phyloP scores from a whole-genome alignment of 176 grass and related monocot species.

The Triticum monococcum region DNA sequence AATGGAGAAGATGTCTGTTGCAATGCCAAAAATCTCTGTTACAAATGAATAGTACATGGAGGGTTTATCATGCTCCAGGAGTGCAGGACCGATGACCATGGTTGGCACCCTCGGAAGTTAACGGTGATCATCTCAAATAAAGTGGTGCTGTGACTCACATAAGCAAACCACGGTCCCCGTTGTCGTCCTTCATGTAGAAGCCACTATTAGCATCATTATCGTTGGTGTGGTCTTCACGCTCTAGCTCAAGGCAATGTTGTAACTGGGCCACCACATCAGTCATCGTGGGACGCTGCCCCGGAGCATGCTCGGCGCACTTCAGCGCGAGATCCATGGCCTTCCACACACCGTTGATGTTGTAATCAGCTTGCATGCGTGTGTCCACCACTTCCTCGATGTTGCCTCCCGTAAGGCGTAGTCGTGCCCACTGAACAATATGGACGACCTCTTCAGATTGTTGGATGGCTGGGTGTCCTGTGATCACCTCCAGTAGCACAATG shows the following conservation, averaged over 20 bases:
- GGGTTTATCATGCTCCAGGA: too few relatives aligned
- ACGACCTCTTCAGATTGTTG: slow-evolving; percentile 1
- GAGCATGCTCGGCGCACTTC: slow-evolving; percentile 31
- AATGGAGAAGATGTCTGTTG: too few relatives aligned
- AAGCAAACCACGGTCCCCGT: too few relatives aligned
- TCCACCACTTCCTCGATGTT: slow-evolving; percentile 53
- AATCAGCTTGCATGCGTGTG: slow-evolving; percentile 2
- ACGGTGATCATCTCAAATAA: too few relatives aligned
- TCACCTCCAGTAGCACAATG: slow-evolving; percentile 43
- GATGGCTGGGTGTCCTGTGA: slow-evolving; percentile 36
- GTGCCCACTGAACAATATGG: slow-evolving; percentile 36
- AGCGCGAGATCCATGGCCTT: slow-evolving; percentile 48
- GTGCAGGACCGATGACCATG: too few relatives aligned
- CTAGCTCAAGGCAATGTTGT: slow-evolving; percentile 47
- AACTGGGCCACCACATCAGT: slow-evolving; percentile 49
- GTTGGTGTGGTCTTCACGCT: background rate
- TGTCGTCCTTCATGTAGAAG: too few relatives aligned
- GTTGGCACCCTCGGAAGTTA: too few relatives aligned
- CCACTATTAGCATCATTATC: too few relatives aligned
- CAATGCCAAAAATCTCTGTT: too few relatives aligned
- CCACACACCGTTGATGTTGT: slow-evolving; percentile 54
- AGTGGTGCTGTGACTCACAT: too few relatives aligned
- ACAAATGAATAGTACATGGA: too few relatives aligned
- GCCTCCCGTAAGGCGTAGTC: slow-evolving; percentile 13
- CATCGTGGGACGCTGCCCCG: slow-evolving; percentile 43